Evolutionary conservation across 1,139 yeast genomes (phyloP).

Genomic region (Suhomyces choctaworum): DNA sequence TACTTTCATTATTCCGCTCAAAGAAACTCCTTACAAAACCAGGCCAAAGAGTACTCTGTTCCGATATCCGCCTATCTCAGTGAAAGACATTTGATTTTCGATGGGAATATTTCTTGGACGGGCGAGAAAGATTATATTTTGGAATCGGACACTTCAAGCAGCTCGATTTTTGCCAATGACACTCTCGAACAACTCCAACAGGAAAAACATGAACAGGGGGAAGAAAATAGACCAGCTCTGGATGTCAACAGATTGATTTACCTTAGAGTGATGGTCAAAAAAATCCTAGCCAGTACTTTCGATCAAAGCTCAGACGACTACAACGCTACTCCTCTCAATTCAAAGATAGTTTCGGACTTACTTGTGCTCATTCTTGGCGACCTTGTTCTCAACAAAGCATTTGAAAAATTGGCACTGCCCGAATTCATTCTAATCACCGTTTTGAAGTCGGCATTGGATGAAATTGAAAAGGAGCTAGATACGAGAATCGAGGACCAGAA

Average conservation of each 20-base stretch:
- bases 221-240: conserved; percentile 1
- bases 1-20: conserved; percentile 1
- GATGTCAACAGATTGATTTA: conserved; percentile 19
- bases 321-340: conserved; percentile 21
- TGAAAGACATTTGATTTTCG: conserved; percentile 19
- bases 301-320: conserved; percentile 10
- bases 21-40: conserved; percentile 8
- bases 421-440: conserved; percentile 27
- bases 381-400: conserved; percentile 32
- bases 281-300: conserved; percentile 25
- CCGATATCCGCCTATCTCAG: conserved; percentile 10
- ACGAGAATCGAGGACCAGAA: conserved; percentile 1
- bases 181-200: conserved; percentile 7
- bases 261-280: conserved; percentile 26
- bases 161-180: conserved; percentile 8
- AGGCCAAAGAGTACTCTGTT: conserved; percentile 1
- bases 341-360: conserved; percentile 33
- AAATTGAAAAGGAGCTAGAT: conserved; percentile 4
- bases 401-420: conserved; percentile 33
- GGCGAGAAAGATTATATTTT: neutral
- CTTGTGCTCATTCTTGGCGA: conserved; percentile 35
- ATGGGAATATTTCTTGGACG: neutral
- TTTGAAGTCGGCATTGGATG: conserved; percentile 8
- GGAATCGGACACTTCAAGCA: neutral
- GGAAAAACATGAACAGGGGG: neutral